Percentiles rank a stretch among this genome's conserved stretches.
These are phyloP conservation scores for Striga hermonthica DNA, from an alignment of 305 asterid species.

Conservation along the genomic window DNA sequence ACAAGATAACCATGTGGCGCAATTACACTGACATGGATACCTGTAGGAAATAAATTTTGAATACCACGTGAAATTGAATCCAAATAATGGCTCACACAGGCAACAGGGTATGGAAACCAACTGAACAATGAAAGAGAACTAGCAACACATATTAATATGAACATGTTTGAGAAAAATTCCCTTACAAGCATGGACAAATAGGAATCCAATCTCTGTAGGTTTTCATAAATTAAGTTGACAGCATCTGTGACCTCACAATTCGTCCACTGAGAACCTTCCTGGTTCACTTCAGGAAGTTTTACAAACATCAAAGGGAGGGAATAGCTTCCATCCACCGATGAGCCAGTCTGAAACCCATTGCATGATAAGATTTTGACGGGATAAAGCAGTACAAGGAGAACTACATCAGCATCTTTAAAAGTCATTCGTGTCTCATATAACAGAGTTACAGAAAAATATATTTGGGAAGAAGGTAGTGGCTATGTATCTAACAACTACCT, in stretches of 20 bases:
- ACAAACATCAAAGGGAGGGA: slow-evolving; percentile 74
- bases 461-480: slow-evolving; percentile 22
- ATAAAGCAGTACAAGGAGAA: slow-evolving; percentile 27
- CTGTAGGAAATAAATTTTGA: slow-evolving; percentile 1
- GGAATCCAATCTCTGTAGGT: slow-evolving; percentile 68
- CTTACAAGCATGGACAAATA: slow-evolving; percentile 77
- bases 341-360: slow-evolving; percentile 63
- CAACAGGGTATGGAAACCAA: slow-evolving; percentile 19
- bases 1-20: slow-evolving; percentile 12
- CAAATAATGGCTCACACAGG: slow-evolving; percentile 13
- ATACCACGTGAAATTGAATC: slow-evolving; percentile 12
- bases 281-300: slow-evolving; percentile 84
- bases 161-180: slow-evolving; percentile 28
- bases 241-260: slow-evolving; percentile 81
- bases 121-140: slow-evolving; percentile 15
- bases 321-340: slow-evolving; percentile 84
- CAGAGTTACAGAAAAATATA: slow-evolving; percentile 12
- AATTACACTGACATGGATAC: slow-evolving; percentile 1
- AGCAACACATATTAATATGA: slow-evolving; percentile 23
- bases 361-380: slow-evolving; percentile 27
- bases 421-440: slow-evolving; percentile 12
- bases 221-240: slow-evolving; percentile 67
- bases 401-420: slow-evolving; percentile 20
- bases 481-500: slow-evolving; percentile 41
- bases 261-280: slow-evolving; percentile 86